A percentile compares a stretch with the other conserved stretches of the same genome.
Evolutionary conservation across 2,329 filamentous ascomycete genomes (phyloP).

Genomic region (Aspergillus nomiae): DNA sequence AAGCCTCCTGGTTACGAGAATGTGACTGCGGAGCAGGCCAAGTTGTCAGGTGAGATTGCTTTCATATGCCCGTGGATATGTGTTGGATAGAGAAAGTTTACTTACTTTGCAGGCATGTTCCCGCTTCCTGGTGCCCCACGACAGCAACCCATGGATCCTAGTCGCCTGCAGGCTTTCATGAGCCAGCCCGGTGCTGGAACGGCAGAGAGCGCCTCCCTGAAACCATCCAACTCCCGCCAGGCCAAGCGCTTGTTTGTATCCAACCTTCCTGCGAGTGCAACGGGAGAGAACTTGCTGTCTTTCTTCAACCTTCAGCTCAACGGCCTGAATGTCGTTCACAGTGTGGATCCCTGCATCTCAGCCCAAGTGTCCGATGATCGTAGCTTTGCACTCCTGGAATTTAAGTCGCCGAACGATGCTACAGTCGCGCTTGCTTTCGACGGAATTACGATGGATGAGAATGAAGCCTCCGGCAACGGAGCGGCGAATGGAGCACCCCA

Average conservation of each 20-base stretch:
- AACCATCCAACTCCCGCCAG: constrained; percentile 90
- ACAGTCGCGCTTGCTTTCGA: constrained; percentile 90
- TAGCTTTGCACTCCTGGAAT: constrained; percentile 85
- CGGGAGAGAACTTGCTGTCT: constrained; percentile 72
- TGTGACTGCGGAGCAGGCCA: constrained; percentile 96
- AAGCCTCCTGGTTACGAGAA: constrained; percentile 98
- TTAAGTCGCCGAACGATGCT: constrained; percentile 82
- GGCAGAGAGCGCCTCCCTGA: constrained; percentile 74
- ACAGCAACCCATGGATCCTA: constrained; percentile 93
- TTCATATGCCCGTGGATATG: not conserved
- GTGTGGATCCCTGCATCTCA: constrained; percentile 79
- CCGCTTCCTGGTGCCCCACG: constrained; percentile 92
- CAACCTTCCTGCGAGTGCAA: constrained; percentile 73
- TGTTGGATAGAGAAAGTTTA: not conserved
- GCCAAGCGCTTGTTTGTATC: constrained; percentile 87
- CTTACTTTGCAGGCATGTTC: constrained; percentile 73
- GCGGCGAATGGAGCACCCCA: constrained; percentile 56
- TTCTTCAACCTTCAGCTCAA: constrained; percentile 98
- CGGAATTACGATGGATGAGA: constrained; percentile 82
- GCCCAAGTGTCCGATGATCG: constrained; percentile 79
- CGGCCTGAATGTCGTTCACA: constrained; percentile 87
- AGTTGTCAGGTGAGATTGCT: constrained; percentile 68
- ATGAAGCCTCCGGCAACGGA: constrained; percentile 50
- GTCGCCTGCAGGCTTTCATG: constrained; percentile 92
- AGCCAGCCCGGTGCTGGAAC: constrained; percentile 76